Percentiles rank a stretch among this genome's conserved stretches.
phyloP scores from a whole-genome alignment of 1,284 basidiomycete genomes.

The Pseudozyma sp. region DNA sequence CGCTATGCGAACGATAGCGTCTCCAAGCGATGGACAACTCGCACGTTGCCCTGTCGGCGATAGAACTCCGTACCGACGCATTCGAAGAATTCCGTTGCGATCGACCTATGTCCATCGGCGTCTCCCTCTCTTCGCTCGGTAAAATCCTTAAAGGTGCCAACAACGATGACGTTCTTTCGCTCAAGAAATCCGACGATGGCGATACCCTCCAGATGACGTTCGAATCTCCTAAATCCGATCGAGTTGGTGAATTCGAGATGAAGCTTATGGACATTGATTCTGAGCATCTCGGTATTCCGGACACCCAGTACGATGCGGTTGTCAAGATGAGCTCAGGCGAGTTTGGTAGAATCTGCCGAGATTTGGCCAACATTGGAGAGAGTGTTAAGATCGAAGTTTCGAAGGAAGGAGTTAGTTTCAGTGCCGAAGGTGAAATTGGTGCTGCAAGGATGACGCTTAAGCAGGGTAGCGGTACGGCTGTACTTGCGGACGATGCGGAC shows the following conservation, averaged over 20 bases:
- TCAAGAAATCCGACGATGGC: slow-evolving; percentile 91
- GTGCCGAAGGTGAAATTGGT: slow-evolving; percentile 92
- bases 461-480: slow-evolving; percentile 73
- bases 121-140: slow-evolving; percentile 81
- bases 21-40: slow-evolving; percentile 99
- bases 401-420: slow-evolving; percentile 96
- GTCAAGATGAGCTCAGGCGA: slow-evolving; percentile 88
- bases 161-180: slow-evolving; percentile 91
- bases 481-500: slow-evolving; percentile 59
- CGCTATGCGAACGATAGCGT: slow-evolving; percentile 28
- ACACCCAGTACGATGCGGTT: slow-evolving; percentile 95
- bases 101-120: slow-evolving; percentile 82
- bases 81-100: slow-evolving; percentile 84
- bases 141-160: slow-evolving; percentile 98
- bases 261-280: slow-evolving; percentile 98
- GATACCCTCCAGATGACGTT: slow-evolving; percentile 91
- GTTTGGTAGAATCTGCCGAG: slow-evolving; percentile 91
- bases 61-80: slow-evolving; percentile 73
- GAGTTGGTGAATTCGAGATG: slow-evolving; percentile 98
- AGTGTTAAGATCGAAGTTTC: slow-evolving; percentile 93
- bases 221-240: slow-evolving; percentile 89
- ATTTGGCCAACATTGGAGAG: slow-evolving; percentile 92
- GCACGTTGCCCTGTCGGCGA: slow-evolving; percentile 94
- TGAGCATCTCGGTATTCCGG: slow-evolving; percentile 95
- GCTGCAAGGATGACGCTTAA: slow-evolving; percentile 89